Conservation (phyloP, 225 moss, liverwort and hornwort species). For the Marchantia paleacea region DNA sequence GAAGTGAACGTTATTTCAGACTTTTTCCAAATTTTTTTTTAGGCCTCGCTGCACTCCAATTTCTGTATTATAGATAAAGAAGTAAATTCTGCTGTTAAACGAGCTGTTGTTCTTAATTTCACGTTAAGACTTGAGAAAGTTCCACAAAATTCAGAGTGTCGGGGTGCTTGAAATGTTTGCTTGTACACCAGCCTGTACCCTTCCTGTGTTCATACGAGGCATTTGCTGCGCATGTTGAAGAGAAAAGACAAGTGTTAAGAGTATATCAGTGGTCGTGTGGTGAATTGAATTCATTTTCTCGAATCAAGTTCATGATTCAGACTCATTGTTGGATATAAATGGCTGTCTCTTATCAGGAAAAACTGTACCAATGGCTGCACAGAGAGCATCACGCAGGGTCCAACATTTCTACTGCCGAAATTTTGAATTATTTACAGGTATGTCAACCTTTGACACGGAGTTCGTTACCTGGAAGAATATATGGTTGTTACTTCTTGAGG, state of each 20-base stretch:
- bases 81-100: no score
- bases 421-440: slow-evolving; percentile 46
- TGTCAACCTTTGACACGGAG: not conserved
- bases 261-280: not conserved
- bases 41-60: no score
- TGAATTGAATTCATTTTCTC: not conserved
- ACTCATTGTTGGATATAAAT: not conserved
- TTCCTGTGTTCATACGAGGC: no score
- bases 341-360: slow-evolving; percentile 29
- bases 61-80: no score
- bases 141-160: no score
- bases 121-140: no score
- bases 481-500: no score
- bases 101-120: no score
- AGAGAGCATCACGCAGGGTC: slow-evolving; percentile 44
- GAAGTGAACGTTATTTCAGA: no score
- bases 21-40: no score
- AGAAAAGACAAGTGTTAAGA: not conserved
- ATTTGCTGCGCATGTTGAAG: not conserved
- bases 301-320: not conserved
- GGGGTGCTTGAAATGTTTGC: no score
- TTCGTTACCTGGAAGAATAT: not conserved
- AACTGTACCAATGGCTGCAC: slow-evolving; percentile 41
- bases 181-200: no score
- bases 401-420: slow-evolving; percentile 34